These are phyloP conservation scores for Rhytidiadelphus loreus DNA, from an alignment of 225 moss, liverwort and hornwort species.

Conservation along the genomic window DNA sequence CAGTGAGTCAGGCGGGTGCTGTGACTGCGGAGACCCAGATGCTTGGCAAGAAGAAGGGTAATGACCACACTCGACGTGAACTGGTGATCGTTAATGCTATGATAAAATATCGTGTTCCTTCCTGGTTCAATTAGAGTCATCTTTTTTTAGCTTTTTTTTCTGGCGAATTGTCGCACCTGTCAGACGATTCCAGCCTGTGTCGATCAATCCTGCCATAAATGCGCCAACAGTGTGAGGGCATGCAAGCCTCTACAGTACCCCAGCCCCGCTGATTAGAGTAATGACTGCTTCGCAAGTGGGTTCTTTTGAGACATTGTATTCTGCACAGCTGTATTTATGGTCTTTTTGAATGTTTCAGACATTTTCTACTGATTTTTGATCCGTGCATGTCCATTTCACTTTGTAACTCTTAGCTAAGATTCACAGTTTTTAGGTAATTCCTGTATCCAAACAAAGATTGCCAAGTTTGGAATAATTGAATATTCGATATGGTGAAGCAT, in stretches of 20 bases:
- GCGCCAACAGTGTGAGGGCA: background rate
- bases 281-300: background rate
- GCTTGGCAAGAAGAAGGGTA: constrained; percentile 79
- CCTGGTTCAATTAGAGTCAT: background rate
- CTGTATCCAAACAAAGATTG: background rate
- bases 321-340: background rate
- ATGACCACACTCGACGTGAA: background rate
- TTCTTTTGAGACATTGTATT: background rate
- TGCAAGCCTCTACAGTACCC: background rate
- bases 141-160: background rate
- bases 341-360: background rate
- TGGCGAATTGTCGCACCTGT: background rate
- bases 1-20: constrained; percentile 97
- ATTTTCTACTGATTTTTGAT: background rate
- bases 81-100: background rate
- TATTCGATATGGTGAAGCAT: background rate
- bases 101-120: background rate
- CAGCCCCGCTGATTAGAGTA: background rate
- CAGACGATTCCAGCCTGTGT: background rate
- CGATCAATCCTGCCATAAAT: background rate
- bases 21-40: constrained; percentile 89
- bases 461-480: background rate
- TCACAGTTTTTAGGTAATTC: background rate
- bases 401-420: background rate
- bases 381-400: background rate